phyloP scores from a whole-genome alignment of 2,329 filamentous ascomycete species.

The Clonostachys rhizophaga region DNA sequence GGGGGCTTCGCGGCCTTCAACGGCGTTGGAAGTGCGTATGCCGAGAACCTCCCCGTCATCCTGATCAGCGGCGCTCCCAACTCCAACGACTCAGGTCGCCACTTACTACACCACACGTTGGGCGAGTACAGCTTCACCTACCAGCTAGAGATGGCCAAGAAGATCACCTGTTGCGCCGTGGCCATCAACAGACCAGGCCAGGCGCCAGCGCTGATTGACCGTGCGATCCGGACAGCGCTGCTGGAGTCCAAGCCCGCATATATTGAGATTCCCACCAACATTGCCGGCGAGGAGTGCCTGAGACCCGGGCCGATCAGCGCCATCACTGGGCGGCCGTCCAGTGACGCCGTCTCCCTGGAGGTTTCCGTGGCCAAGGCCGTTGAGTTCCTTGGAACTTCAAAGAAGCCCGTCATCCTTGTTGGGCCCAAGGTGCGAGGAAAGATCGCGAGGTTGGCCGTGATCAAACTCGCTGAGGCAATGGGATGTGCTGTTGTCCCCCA shows the following conservation, averaged over 20 bases:
- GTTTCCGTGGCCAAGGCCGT: constrained; percentile 1
- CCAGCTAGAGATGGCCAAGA: constrained; percentile 20
- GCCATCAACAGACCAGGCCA: constrained; percentile 14
- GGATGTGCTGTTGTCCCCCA: constrained; percentile 5
- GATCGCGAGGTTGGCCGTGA: constrained; percentile 1
- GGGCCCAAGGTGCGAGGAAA: constrained; percentile 4
- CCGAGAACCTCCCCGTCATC: constrained; percentile 6
- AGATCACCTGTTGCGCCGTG: constrained; percentile 20
- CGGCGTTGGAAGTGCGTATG: constrained; percentile 5
- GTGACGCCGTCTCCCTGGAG: neutral
- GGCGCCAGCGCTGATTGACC: constrained; percentile 10
- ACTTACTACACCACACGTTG: constrained; percentile 19
- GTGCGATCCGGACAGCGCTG: constrained; percentile 4
- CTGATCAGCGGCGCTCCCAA: constrained; percentile 6
- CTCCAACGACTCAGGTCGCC: constrained; percentile 3
- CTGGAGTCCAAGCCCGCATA: constrained; percentile 1
- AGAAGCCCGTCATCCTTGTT: constrained; percentile 5
- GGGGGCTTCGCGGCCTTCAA: constrained; percentile 7
- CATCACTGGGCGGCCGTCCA: neutral
- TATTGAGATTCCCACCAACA: constrained; percentile 1
- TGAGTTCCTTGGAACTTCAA: constrained; percentile 1
- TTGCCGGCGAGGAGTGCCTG: neutral
- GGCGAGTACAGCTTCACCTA: constrained; percentile 16
- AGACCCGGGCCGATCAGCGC: neutral
- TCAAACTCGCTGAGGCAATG: constrained; percentile 3